Percentiles rank a stretch among this genome's conserved stretches.
Evolutionary conservation across 345 rosid genomes (phyloP).

Genomic region (Viola odorata): DNA sequence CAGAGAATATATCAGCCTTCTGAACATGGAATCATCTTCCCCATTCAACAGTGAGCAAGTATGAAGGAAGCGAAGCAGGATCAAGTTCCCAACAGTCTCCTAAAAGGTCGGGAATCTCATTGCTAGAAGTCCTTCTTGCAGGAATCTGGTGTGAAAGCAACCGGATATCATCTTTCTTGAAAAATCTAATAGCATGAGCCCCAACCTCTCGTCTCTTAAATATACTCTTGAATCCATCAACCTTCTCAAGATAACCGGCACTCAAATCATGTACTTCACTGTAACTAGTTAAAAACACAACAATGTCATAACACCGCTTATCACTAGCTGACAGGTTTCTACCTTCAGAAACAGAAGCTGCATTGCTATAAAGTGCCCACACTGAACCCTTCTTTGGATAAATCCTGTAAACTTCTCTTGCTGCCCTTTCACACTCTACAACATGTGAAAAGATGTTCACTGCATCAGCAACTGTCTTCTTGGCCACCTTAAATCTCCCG

Average conservation of each 20-base stretch:
- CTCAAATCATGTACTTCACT: constrained; percentile 68
- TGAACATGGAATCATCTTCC: constrained; percentile 7
- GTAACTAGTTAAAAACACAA: constrained; percentile 54
- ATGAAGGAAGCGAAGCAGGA: constrained; percentile 61
- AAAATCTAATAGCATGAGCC: constrained; percentile 52
- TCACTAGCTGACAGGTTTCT: constrained; percentile 29
- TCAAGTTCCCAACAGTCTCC: constrained; percentile 84
- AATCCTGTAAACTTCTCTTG: constrained; percentile 64
- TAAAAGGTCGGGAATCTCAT: constrained; percentile 36
- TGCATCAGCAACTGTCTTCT: constrained; percentile 35
- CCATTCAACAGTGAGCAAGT: constrained; percentile 23
- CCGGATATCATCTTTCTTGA: constrained; percentile 46
- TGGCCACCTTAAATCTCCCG: constrained; percentile 60
- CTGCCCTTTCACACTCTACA: constrained; percentile 72
- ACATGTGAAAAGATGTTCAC: constrained; percentile 63
- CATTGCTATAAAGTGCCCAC: constrained; percentile 66
- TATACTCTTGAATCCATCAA: constrained; percentile 52
- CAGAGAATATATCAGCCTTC: background rate
- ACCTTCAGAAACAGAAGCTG: constrained; percentile 22
- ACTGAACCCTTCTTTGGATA: constrained; percentile 82
- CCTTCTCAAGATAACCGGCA: constrained; percentile 75
- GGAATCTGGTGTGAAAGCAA: constrained; percentile 87
- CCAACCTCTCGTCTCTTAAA: constrained; percentile 71
- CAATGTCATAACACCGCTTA: constrained; percentile 40
- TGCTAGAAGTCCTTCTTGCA: constrained; percentile 53